Evolutionary conservation across 2,329 filamentous ascomycete species (phyloP), one percentile per base, ranked within the genome.

Genomic region (Tricladium varicosporioides): DNA sequence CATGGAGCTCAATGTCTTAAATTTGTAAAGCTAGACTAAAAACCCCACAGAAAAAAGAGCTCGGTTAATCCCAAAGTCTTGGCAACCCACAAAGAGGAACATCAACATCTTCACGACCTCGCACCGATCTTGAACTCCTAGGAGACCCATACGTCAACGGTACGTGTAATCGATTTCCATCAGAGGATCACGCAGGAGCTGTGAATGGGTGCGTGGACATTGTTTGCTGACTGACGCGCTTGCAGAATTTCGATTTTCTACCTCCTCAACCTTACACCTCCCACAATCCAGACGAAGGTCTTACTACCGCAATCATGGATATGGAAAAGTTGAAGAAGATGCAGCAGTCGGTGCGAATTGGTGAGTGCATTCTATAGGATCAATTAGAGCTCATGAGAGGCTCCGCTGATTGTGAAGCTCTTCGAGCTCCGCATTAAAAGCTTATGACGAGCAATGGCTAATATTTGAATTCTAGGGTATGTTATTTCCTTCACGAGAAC

Each of bases 251-350:
- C 45, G 22, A 50, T 50, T 18, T 54, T 49, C 19, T n/a, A 42
- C 50, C 50, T 36, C 57, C 45, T 51, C 50, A 57, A 48, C 31
- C 49, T 48, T 51, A 56, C 49, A 44, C 48, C 62, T 51, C 56
- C 61, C 59, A 46, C 61, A 58, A 57, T 58, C 60, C 57, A 56
- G 51, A 63, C 65, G 58, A 66, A 68, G 60, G 60, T 64, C 63
- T 49, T 44, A 63, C 61, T 69, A 71, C 68, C 72, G 71, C 74
- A 73, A 80, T 70, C 68, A 85, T 86, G 83, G 83, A 86, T 81
- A 77, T 80, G 71, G 82, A 82, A 74, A 86, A 86, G 80, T 75
- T 86, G 72, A 82, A 81, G 73, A 82, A 76, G 74, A 82, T 86
- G 80, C 83, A 86, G 76, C 78, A 80, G 76, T 82, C 80, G 70